A percentile compares a stretch with the other conserved stretches of the same genome.
Conservation (phyloP, 345 rosid genomes). For the Citrus glauca region DNA sequence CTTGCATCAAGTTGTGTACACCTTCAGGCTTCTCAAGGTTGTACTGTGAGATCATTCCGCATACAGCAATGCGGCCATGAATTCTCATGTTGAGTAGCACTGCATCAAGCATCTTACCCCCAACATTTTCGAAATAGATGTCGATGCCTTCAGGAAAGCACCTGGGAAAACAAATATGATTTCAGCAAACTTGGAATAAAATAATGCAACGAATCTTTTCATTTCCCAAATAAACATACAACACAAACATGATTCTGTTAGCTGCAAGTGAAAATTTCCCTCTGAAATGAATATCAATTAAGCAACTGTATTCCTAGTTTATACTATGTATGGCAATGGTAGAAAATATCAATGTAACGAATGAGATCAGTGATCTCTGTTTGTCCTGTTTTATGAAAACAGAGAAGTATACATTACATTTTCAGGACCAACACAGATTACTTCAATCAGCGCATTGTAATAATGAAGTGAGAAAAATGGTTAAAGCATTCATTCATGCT, state of each 20-base stretch:
- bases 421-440: background rate
- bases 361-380: background rate
- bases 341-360: background rate
- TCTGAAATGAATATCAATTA: background rate
- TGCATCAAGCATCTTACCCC: conserved; percentile 65
- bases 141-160: conserved; percentile 61
- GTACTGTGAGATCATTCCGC: conserved; percentile 41
- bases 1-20: conserved; percentile 23
- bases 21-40: conserved; percentile 21
- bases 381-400: background rate
- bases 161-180: conserved; percentile 20
- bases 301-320: too few relatives aligned
- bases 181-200: background rate
- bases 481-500: background rate
- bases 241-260: background rate
- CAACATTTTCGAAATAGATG: conserved; percentile 62
- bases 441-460: background rate
- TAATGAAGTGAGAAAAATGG: background rate
- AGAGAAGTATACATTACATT: background rate
- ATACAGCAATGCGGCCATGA: conserved; percentile 47
- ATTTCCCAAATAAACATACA: too few relatives aligned
- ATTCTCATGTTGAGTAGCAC: conserved; percentile 52
- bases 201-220: background rate
- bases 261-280: background rate
- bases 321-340: background rate